A percentile compares a stretch with the other conserved stretches of the same genome.
These are phyloP conservation scores for Pseudogymnoascus sp. DNA, from an alignment of 2,329 filamentous ascomycete genomes.

Conservation along the genomic window DNA sequence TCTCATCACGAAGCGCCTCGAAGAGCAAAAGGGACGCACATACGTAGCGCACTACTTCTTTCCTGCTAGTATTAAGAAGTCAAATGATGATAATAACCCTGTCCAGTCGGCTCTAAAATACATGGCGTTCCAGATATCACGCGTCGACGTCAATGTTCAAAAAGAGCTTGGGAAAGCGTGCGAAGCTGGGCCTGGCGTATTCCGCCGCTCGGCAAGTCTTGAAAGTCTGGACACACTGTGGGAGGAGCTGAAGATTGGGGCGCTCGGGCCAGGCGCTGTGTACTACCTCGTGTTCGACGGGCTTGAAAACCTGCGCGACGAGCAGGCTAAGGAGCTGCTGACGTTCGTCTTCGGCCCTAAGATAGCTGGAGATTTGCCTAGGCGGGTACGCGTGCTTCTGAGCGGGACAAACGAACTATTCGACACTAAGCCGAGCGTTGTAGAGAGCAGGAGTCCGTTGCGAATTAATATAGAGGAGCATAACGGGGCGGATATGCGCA, in stretches of 20 bases:
- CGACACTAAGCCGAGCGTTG: not conserved
- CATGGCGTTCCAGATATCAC: conserved; percentile 25
- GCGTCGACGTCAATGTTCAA: conserved; percentile 19
- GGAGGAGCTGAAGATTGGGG: not conserved
- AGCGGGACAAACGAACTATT: not conserved
- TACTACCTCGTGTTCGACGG: not conserved
- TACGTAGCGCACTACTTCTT: conserved; percentile 25
- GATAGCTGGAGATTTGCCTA: not conserved
- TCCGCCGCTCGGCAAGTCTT: conserved; percentile 10
- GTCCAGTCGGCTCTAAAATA: conserved; percentile 21
- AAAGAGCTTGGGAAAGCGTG: conserved; percentile 20
- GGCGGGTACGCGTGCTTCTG: not conserved
- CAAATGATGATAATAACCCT: conserved; percentile 18
- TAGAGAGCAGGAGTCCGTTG: not conserved
- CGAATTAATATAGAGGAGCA: not conserved
- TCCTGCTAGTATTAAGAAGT: conserved; percentile 18
- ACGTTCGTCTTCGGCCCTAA: not conserved
- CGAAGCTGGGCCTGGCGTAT: conserved; percentile 10
- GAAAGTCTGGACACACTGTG: not conserved
- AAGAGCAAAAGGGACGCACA: conserved; percentile 20
- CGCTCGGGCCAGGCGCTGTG: not conserved
- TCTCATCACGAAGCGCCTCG: conserved; percentile 21
- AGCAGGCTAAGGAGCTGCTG: not conserved
- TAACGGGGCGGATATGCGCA: not conserved
- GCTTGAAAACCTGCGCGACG: not conserved